A percentile compares a stretch with the other conserved stretches of the same genome.
Evolutionary conservation across 164 flowering plant species (phyloP).

Genomic region (Dillenia turbinata): DNA sequence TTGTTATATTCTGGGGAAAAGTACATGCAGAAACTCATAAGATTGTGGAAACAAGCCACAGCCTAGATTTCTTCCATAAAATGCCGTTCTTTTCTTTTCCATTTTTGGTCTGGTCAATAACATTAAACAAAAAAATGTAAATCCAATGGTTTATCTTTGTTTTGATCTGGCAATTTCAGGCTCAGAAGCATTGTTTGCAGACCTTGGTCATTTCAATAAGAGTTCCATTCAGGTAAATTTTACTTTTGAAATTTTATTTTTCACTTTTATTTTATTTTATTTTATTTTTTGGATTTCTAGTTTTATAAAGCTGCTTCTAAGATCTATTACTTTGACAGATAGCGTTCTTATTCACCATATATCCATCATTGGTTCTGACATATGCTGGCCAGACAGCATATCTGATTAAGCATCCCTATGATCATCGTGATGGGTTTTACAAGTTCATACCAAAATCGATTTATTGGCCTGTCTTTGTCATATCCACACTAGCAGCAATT

Average conservation of each 20-base stretch:
- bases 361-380: conserved; percentile 77
- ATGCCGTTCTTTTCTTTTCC: too few relatives aligned
- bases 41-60: too few relatives aligned
- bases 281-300: not conserved
- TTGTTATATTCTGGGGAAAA: too few relatives aligned
- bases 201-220: conserved; percentile 80
- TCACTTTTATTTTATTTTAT: not conserved
- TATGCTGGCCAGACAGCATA: conserved; percentile 93
- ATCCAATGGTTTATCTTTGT: too few relatives aligned
- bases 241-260: not conserved
- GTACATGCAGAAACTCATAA: too few relatives aligned
- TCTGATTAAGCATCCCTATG: conserved; percentile 63
- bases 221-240: conserved; percentile 64
- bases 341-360: conserved; percentile 69
- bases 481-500: conserved; percentile 71
- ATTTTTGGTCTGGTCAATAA: too few relatives aligned
- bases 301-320: conserved; percentile 4
- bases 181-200: conserved; percentile 85
- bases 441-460: conserved; percentile 60
- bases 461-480: conserved; percentile 75
- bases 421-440: conserved; percentile 76
- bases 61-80: too few relatives aligned
- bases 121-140: too few relatives aligned
- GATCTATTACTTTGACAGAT: conserved; percentile 36
- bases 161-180: conserved; percentile 35